A percentile compares a stretch with the other conserved stretches of the same genome.
Conservation (phyloP, 306 rosid genomes). For the Vigna angularis region DNA sequence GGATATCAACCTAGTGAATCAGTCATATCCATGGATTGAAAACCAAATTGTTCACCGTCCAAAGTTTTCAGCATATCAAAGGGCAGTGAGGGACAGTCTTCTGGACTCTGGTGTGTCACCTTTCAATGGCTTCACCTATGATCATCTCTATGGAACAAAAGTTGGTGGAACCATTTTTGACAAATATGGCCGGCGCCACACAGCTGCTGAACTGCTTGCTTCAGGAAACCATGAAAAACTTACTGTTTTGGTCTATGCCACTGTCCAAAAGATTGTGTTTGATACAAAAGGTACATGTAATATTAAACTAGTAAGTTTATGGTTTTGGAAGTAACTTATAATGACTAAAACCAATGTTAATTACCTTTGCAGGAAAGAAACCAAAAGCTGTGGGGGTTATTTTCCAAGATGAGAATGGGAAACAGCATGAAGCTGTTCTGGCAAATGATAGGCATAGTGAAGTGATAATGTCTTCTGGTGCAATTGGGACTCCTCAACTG, state of each 20-base stretch:
- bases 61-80: constrained; percentile 60
- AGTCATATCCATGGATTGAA: constrained; percentile 88
- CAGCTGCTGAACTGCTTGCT: constrained; percentile 83
- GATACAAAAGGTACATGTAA: constrained; percentile 57
- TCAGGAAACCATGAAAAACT: constrained; percentile 74
- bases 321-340: constrained; percentile 24
- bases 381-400: constrained; percentile 85
- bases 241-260: constrained; percentile 72
- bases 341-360: constrained; percentile 12
- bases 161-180: constrained; percentile 96
- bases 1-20: constrained; percentile 77
- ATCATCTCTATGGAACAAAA: constrained; percentile 89
- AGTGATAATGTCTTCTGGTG: constrained; percentile 83
- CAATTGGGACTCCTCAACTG: constrained; percentile 89
- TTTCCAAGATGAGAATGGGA: constrained; percentile 87
- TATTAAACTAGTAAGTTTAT: neutral
- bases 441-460: constrained; percentile 58
- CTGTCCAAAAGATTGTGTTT: constrained; percentile 83
- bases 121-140: constrained; percentile 93
- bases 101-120: constrained; percentile 80
- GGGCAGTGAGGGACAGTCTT: constrained; percentile 78
- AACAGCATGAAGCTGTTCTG: constrained; percentile 68
- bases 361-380: constrained; percentile 54
- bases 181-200: constrained; percentile 80
- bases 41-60: constrained; percentile 87